Base-by-base conservation (phyloP, 805 yeast species). In the Metschnikowia cubensis region DNA sequence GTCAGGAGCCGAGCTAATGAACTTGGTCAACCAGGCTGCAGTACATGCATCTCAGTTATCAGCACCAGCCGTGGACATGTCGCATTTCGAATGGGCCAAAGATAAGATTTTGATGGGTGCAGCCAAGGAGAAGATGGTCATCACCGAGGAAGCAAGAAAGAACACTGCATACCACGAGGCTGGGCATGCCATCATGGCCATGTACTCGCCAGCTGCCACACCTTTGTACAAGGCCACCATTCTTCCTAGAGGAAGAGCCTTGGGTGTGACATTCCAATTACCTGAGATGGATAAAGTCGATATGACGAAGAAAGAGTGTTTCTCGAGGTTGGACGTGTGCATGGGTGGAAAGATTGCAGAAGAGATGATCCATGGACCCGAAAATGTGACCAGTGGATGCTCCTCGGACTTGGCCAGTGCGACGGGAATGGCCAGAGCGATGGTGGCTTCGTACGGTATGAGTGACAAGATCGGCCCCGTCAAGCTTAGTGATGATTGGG, bases 331-430 rank as follows among this genome's bases (percentile, higher is more conserved):
- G 57, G 99, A 94, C 67, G 99, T 94, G 45, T 90, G 97, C 66
- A 94, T 94, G 99, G 99, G 99, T 53, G 99, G 99, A 56, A 91
- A 91, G 67, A 84, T 90, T 51, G 99, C 99, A 31, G 99, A 94
- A 74, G 97, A 92, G 65, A 75, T 89, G 76, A 78, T 87, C 45
- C 88, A 89, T 64, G 99, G 99, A 1, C 79, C 84, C 42, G 96
- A 89, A 49, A 88, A 91, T 64, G 96, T 94, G 11, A 92, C 98
- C 3, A 82, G 92, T 60, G 99, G 99, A 6, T 94, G 98, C 72
- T 86, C 96, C 1, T 84, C 94, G 8, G 99, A 94, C 68, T 80
- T 94, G 61, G 80, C 85, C 53, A 83, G 79, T 59, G 99, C 99
- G 15, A 94, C 99, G 0, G 77, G 82, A 50, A 90, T 89, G 50